Evolutionary conservation across 352 stramenopile species (phyloP).

Genomic region (Globisporangium iwayamae): DNA sequence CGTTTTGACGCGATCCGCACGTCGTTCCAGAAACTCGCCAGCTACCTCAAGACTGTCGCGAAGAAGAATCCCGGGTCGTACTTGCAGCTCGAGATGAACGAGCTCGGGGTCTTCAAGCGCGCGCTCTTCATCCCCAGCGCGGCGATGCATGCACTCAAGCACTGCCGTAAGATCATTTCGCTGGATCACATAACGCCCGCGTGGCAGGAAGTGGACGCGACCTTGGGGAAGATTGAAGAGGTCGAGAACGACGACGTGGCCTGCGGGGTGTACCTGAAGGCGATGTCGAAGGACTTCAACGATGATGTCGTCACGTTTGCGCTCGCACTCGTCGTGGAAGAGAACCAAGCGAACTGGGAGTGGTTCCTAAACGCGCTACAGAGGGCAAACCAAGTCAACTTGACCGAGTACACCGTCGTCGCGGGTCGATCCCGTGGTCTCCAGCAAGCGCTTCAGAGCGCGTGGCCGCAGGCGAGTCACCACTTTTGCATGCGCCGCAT

Average conservation of each 20-base stretch:
- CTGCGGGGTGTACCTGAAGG: constrained; percentile 73
- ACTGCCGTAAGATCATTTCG: constrained; percentile 58
- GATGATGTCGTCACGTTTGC: constrained; percentile 65
- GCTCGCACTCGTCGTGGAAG: constrained; percentile 57
- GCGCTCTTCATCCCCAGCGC: constrained; percentile 57
- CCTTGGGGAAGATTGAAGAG: constrained; percentile 39
- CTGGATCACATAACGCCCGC: constrained; percentile 51
- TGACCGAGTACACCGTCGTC: constrained; percentile 70
- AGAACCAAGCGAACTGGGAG: constrained; percentile 69
- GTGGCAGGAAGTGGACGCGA: constrained; percentile 34
- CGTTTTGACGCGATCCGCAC: constrained; percentile 48
- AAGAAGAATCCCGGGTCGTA: constrained; percentile 67
- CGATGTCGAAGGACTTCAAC: constrained; percentile 71
- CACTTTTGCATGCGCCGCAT: constrained; percentile 73
- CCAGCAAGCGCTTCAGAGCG: constrained; percentile 39
- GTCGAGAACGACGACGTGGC: constrained; percentile 66
- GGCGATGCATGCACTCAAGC: constrained; percentile 46
- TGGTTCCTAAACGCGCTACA: constrained; percentile 66
- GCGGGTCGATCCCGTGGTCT: constrained; percentile 52
- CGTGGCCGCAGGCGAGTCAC: constrained; percentile 58
- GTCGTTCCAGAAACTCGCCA: constrained; percentile 65
- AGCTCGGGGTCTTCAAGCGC: constrained; percentile 53
- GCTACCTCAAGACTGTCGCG: constrained; percentile 58
- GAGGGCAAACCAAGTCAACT: constrained; percentile 33
- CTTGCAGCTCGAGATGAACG: constrained; percentile 46